phyloP scores from a whole-genome alignment of 352 stramenopile species.

The Thraustochytrium striatum region DNA sequence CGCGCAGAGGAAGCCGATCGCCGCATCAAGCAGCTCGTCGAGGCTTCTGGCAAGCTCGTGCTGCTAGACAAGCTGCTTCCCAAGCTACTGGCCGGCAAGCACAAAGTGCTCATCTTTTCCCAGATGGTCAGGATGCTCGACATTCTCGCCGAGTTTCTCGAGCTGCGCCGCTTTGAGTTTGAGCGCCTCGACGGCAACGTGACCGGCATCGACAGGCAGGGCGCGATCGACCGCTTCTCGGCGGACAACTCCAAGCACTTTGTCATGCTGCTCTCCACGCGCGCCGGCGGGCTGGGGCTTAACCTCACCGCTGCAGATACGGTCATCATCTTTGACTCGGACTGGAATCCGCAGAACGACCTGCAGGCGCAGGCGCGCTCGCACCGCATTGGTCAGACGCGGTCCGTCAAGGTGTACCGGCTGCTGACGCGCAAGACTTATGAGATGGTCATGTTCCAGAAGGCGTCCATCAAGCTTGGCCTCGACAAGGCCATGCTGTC shows the following conservation, averaged over 20 bases:
- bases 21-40: constrained; percentile 71
- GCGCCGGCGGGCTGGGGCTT: constrained; percentile 93
- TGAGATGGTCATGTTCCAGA: constrained; percentile 88
- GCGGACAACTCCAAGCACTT: constrained; percentile 70
- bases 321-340: constrained; percentile 69
- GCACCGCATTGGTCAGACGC: constrained; percentile 80
- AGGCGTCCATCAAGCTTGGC: constrained; percentile 83
- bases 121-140: constrained; percentile 93
- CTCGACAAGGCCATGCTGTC: constrained; percentile 82
- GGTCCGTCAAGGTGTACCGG: constrained; percentile 81
- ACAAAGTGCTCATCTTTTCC: constrained; percentile 98
- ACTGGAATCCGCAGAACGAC: constrained; percentile 68
- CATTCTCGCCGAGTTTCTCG: constrained; percentile 81
- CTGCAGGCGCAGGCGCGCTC: constrained; percentile 78
- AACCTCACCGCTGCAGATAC: constrained; percentile 85
- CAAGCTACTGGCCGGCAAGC: constrained; percentile 87
- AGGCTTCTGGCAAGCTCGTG: constrained; percentile 79
- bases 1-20: constrained; percentile 65
- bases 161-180: constrained; percentile 49
- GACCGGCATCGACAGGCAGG: constrained; percentile 80
- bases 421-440: constrained; percentile 88
- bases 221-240: constrained; percentile 97
- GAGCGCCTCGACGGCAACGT: constrained; percentile 81
- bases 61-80: constrained; percentile 96
- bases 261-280: constrained; percentile 93